Evolutionary conservation across 2,329 filamentous ascomycete genomes (phyloP).

Genomic region (Fusarium buxicola): DNA sequence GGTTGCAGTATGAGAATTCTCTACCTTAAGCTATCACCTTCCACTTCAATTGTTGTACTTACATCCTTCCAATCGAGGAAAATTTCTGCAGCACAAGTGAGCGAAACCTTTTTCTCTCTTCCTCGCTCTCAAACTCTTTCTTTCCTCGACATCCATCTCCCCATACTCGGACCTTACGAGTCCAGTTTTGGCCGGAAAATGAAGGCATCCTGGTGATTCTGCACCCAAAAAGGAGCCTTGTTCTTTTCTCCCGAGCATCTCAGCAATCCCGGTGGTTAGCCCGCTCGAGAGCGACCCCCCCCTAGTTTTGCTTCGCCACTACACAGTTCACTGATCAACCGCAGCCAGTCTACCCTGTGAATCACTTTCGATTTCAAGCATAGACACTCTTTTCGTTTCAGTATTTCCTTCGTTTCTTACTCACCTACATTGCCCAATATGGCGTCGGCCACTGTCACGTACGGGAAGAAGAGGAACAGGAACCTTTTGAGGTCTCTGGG

Average conservation of each 20-base stretch:
- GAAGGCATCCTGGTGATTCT: conserved; percentile 7
- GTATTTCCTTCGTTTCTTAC: not conserved
- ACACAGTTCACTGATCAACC: conserved; percentile 1
- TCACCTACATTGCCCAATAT: conserved; percentile 31
- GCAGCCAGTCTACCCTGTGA: not conserved
- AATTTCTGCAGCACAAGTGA: not conserved
- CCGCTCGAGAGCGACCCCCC: not conserved
- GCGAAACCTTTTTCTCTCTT: not conserved
- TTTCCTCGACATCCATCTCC: not conserved
- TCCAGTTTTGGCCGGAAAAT: conserved; percentile 13
- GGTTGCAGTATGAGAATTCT: not conserved
- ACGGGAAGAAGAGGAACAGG: conserved; percentile 48
- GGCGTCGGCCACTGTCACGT: conserved; percentile 43
- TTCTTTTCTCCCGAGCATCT: not conserved
- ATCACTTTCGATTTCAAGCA: not conserved
- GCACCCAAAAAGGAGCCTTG: not conserved
- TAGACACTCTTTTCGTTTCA: not conserved
- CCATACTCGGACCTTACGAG: conserved; percentile 10
- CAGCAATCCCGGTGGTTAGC: not conserved
- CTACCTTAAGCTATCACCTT: not conserved
- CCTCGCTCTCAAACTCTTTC: not conserved
- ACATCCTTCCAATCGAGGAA: not conserved
- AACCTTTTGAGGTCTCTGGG: conserved; percentile 45
- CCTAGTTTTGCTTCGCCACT: conserved; percentile 10
- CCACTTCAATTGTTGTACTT: not conserved